These are phyloP conservation scores for Boletus rubroflammeus DNA, from an alignment of 768 basidiomycete species.

Conservation along the genomic window DNA sequence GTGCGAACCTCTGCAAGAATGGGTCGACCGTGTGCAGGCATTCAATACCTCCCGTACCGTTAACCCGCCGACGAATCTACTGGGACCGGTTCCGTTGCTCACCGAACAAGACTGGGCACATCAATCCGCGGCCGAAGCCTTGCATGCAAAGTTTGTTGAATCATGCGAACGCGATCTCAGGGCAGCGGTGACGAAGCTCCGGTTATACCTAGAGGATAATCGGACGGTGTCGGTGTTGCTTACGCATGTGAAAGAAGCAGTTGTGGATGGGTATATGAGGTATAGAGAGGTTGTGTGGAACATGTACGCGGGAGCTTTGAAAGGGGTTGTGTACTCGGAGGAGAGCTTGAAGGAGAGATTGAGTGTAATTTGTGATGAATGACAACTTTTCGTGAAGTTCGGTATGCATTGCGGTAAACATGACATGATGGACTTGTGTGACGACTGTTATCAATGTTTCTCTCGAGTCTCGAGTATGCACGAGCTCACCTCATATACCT, in stretches of 20 bases:
- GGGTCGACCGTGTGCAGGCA: slow-evolving; percentile 52
- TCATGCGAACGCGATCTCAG: slow-evolving; percentile 55
- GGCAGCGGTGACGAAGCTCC: slow-evolving; percentile 53
- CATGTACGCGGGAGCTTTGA: slow-evolving; percentile 40
- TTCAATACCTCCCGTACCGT: slow-evolving; percentile 27
- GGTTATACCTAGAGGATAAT: slow-evolving; percentile 77
- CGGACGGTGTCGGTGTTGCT: slow-evolving; percentile 76
- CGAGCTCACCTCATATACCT: background rate
- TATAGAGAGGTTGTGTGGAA: slow-evolving; percentile 64
- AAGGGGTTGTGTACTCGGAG: slow-evolving; percentile 32
- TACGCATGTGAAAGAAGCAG: slow-evolving; percentile 68
- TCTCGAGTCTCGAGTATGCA: background rate
- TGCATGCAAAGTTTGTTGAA: slow-evolving; percentile 53
- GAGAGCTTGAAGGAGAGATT: slow-evolving; percentile 40
- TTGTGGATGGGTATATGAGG: slow-evolving; percentile 69
- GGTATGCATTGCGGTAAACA: too few relatives aligned
- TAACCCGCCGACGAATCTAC: slow-evolving; percentile 15
- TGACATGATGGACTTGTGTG: background rate
- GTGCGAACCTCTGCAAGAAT: slow-evolving; percentile 57
- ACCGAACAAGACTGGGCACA: slow-evolving; percentile 47
- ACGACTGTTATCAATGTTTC: background rate
- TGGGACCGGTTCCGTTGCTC: slow-evolving; percentile 22
- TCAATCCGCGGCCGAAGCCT: slow-evolving; percentile 44
- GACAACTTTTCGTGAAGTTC: background rate
- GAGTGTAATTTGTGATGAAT: slow-evolving; percentile 34